A percentile compares a stretch with the other conserved stretches of the same genome.
phyloP scores from a whole-genome alignment of 768 basidiomycete species.

The Leccinum fibrillosum region DNA sequence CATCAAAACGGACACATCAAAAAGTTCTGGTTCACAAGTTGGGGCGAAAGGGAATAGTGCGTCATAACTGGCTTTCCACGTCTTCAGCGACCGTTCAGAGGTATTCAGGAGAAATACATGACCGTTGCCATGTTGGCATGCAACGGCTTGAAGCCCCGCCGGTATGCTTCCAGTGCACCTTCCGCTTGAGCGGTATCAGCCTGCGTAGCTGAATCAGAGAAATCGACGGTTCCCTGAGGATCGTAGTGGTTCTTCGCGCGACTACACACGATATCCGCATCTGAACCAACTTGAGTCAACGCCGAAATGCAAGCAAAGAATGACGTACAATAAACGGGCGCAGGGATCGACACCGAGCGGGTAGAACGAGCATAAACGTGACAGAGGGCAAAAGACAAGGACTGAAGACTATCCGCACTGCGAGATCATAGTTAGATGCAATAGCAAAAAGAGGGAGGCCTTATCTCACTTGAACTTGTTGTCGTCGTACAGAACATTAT shows the following conservation, averaged over 20 bases:
- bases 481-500: constrained; percentile 42
- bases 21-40: not conserved
- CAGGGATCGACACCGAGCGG: constrained; percentile 78
- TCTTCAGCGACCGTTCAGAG: not conserved
- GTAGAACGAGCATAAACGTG: constrained; percentile 81
- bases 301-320: not conserved
- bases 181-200: constrained; percentile 39
- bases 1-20: not conserved
- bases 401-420: constrained; percentile 68
- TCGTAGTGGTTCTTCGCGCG: constrained; percentile 81
- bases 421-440: constrained; percentile 7
- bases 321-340: constrained; percentile 73
- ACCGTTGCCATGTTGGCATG: constrained; percentile 45
- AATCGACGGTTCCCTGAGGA: constrained; percentile 53
- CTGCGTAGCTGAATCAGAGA: constrained; percentile 58
- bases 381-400: constrained; percentile 69
- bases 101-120: constrained; percentile 57
- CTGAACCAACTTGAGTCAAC: constrained; percentile 33
- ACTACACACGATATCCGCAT: constrained; percentile 74
- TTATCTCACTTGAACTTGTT: constrained; percentile 54
- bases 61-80: not conserved
- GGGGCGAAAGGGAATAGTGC: not conserved
- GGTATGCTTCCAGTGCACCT: constrained; percentile 46
- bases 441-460: not conserved
- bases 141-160: constrained; percentile 52